Evolutionary conservation across 2,329 filamentous ascomycete genomes (phyloP).

Genomic region (Aureobasidium sp.): DNA sequence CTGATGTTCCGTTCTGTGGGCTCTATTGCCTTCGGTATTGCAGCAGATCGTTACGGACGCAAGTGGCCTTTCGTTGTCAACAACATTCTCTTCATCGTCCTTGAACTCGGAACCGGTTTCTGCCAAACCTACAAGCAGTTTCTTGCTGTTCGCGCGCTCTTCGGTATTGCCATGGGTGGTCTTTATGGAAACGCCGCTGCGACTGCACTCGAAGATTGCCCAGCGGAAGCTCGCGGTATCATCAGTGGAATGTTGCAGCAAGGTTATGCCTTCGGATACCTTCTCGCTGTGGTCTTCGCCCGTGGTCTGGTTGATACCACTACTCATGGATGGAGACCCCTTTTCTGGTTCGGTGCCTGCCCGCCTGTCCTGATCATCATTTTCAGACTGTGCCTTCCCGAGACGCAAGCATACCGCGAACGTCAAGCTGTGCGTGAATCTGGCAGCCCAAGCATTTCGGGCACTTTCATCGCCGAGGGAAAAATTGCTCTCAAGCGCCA

Average conservation of each 20-base stretch:
- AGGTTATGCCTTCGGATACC: conserved; percentile 48
- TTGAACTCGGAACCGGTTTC: conserved; percentile 34
- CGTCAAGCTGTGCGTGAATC: conserved; percentile 53
- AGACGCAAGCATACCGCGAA: conserved; percentile 64
- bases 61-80: conserved; percentile 33
- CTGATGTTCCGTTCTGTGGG: conserved; percentile 30
- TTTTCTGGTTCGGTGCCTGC: conserved; percentile 82
- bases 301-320: conserved; percentile 64
- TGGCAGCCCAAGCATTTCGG: conserved; percentile 50
- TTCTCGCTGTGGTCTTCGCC: conserved; percentile 51
- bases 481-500: conserved; percentile 67
- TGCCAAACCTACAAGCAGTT: conserved; percentile 31
- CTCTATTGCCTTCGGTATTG: conserved; percentile 25
- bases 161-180: conserved; percentile 34
- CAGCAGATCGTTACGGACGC: conserved; percentile 27
- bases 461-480: conserved; percentile 65
- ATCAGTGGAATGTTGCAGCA: conserved; percentile 32
- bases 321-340: conserved; percentile 67
- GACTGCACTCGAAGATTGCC: conserved; percentile 35
- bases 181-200: conserved; percentile 28
- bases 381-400: conserved; percentile 66
- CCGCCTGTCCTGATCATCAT: conserved; percentile 71
- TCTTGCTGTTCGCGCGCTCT: conserved; percentile 32
- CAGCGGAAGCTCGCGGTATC: conserved; percentile 33
- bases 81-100: conserved; percentile 30